A percentile compares a stretch with the other conserved stretches of the same genome.
phyloP scores from a whole-genome alignment of 768 basidiomycete species.

The Phylloporus rhodoxanthus region DNA sequence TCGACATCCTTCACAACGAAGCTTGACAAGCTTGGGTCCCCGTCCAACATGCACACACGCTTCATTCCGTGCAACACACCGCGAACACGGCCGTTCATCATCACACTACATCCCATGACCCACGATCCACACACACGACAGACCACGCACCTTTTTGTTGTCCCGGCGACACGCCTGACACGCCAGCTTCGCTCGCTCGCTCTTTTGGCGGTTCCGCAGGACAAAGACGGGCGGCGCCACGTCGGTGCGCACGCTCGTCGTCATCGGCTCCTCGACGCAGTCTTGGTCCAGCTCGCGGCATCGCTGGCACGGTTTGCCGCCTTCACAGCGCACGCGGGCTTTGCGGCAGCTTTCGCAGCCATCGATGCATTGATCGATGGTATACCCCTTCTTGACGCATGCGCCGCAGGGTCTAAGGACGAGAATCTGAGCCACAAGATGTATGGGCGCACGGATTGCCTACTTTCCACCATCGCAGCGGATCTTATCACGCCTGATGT shows the following conservation, averaged over 20 bases:
- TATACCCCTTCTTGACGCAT: slow-evolving; percentile 51
- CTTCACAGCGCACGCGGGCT: slow-evolving; percentile 41
- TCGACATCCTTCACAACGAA: slow-evolving; percentile 56
- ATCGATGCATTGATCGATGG: slow-evolving; percentile 49
- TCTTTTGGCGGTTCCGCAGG: slow-evolving; percentile 28
- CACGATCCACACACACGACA: background rate
- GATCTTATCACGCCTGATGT: slow-evolving; percentile 52
- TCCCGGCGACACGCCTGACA: slow-evolving; percentile 57
- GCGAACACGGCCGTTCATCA: slow-evolving; percentile 55
- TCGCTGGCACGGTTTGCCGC: slow-evolving; percentile 33
- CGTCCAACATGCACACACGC: slow-evolving; percentile 53
- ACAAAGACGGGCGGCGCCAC: slow-evolving; percentile 17
- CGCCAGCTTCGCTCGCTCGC: slow-evolving; percentile 53
- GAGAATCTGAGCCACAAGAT: slow-evolving; percentile 1
- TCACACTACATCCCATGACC: slow-evolving; percentile 42
- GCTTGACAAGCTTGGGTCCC: slow-evolving; percentile 51
- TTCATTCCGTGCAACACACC: slow-evolving; percentile 49
- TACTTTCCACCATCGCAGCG: slow-evolving; percentile 54
- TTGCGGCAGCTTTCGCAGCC: slow-evolving; percentile 58
- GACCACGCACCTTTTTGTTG: slow-evolving; percentile 52
- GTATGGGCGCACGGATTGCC: slow-evolving; percentile 6
- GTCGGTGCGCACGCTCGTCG: slow-evolving; percentile 22
- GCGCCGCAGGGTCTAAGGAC: slow-evolving; percentile 48
- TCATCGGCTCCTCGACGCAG: slow-evolving; percentile 41
- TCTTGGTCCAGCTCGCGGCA: slow-evolving; percentile 34